Evolutionary conservation across 192 early-diverging fungal species (phyloP).

Genomic region (Paraglomus brasilianum): DNA sequence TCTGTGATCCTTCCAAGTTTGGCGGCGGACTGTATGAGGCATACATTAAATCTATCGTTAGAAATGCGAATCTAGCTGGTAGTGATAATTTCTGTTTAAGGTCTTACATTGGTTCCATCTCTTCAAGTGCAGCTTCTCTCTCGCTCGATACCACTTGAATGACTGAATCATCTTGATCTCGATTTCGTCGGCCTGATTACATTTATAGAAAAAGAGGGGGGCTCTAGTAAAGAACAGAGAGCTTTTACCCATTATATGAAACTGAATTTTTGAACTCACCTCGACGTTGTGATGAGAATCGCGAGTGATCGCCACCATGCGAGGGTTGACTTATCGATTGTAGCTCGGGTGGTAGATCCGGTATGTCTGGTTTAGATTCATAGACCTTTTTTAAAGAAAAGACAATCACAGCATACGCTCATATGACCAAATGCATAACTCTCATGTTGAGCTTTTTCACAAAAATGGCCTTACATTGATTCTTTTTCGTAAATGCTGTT

Average conservation of each 20-base stretch:
- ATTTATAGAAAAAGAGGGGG: not conserved
- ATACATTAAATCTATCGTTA: not conserved
- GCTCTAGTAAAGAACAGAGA: not conserved
- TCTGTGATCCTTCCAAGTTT: constrained; percentile 12
- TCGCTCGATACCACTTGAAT: constrained; percentile 35
- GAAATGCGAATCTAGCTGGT: not conserved
- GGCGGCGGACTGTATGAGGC: constrained; percentile 15
- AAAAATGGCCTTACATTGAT: constrained; percentile 36
- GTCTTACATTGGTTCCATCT: constrained; percentile 33
- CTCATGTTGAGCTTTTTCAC: constrained; percentile 29
- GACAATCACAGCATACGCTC: not conserved
- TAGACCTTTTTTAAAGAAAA: constrained; percentile 7
- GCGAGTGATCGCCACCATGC: constrained; percentile 1
- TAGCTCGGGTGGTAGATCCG: constrained; percentile 17
- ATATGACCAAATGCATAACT: not conserved
- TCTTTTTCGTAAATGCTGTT: constrained; percentile 56
- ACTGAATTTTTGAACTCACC: not conserved
- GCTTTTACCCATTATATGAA: too few relatives aligned
- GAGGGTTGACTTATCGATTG: constrained; percentile 12
- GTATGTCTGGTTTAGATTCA: constrained; percentile 27
- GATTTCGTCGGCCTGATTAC: constrained; percentile 28
- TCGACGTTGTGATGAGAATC: constrained; percentile 22
- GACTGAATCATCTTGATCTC: constrained; percentile 35
- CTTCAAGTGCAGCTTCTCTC: constrained; percentile 33
- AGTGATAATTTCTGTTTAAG: too few relatives aligned